Percentiles rank a stretch among this genome's conserved stretches.
These are phyloP conservation scores for Hordeum pubiflorum DNA, from an alignment of 202 grass and related monocot species.

Conservation along the genomic window DNA sequence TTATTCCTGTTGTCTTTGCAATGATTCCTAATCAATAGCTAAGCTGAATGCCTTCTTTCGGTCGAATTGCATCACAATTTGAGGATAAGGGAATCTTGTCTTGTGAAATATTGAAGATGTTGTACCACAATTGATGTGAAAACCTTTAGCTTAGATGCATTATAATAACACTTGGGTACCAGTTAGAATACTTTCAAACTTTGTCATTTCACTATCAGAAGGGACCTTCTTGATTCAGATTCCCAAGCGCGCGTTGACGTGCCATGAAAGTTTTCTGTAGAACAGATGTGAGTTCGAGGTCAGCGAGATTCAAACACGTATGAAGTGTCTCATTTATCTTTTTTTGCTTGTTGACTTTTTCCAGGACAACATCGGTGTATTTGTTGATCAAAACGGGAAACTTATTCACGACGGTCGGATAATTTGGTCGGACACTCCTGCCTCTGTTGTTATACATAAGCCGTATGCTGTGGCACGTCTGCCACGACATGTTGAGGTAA, in stretches of 20 bases:
- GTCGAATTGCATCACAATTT: slow-evolving; percentile 3
- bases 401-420: slow-evolving; percentile 91
- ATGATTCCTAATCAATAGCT: neutral
- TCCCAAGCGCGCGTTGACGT: neutral
- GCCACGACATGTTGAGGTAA: slow-evolving; percentile 75
- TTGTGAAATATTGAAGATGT: slow-evolving; percentile 9
- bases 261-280: slow-evolving; percentile 1
- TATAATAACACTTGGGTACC: neutral
- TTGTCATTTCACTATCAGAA: neutral
- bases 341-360: slow-evolving; percentile 11
- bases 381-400: slow-evolving; percentile 96
- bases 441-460: slow-evolving; percentile 68
- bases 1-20: neutral
- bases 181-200: slow-evolving; percentile 6
- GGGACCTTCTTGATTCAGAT: neutral
- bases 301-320: neutral
- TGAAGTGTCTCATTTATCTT: slow-evolving; percentile 1
- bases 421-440: slow-evolving; percentile 88
- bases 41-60: neutral
- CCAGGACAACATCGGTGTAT: slow-evolving; percentile 96
- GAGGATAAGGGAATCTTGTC: slow-evolving; percentile 11
- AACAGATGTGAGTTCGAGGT: neutral
- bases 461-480: slow-evolving; percentile 80
- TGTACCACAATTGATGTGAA: neutral
- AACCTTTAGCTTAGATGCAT: slow-evolving; percentile 6